Percentiles rank a stretch among this genome's conserved stretches.
Evolutionary conservation across 768 basidiomycete genomes (phyloP).

Genomic region (Tricholomella constricta): DNA sequence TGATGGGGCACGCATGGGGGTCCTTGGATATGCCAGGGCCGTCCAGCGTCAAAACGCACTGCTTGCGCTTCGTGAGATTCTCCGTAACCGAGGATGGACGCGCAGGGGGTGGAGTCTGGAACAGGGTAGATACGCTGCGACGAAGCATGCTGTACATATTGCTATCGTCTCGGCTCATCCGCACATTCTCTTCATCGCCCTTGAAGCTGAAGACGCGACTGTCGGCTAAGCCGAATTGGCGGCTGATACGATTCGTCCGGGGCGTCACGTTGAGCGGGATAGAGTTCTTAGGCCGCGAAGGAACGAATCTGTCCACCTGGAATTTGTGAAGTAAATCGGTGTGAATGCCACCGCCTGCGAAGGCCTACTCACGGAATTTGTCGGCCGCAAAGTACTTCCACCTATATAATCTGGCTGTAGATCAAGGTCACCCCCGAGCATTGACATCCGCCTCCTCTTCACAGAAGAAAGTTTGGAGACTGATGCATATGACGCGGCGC

Average conservation of each 20-base stretch:
- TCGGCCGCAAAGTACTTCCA: conserved; percentile 10
- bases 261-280: conserved; percentile 65
- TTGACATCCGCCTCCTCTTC: conserved; percentile 45
- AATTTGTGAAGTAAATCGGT: background rate
- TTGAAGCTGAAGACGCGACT: conserved; percentile 57
- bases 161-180: conserved; percentile 30
- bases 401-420: conserved; percentile 19
- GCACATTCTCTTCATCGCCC: conserved; percentile 34
- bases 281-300: conserved; percentile 48
- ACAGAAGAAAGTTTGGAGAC: conserved; percentile 41
- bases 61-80: conserved; percentile 53
- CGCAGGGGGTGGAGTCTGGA: conserved; percentile 29
- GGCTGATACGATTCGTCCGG: conserved; percentile 66
- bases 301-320: conserved; percentile 65
- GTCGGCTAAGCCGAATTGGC: conserved; percentile 59
- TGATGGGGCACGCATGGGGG: conserved; percentile 56
- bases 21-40: conserved; percentile 61
- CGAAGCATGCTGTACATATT: conserved; percentile 52
- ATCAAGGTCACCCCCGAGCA: conserved; percentile 40
- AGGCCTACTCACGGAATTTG: conserved; percentile 16
- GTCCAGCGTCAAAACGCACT: conserved; percentile 62
- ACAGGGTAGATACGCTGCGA: conserved; percentile 53
- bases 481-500: conserved; percentile 37
- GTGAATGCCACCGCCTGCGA: background rate
- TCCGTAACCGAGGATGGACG: conserved; percentile 54